A percentile compares a stretch with the other conserved stretches of the same genome.
Evolutionary conservation across 768 basidiomycete species (phyloP).

Genomic region (Kockovaella imperatae): DNA sequence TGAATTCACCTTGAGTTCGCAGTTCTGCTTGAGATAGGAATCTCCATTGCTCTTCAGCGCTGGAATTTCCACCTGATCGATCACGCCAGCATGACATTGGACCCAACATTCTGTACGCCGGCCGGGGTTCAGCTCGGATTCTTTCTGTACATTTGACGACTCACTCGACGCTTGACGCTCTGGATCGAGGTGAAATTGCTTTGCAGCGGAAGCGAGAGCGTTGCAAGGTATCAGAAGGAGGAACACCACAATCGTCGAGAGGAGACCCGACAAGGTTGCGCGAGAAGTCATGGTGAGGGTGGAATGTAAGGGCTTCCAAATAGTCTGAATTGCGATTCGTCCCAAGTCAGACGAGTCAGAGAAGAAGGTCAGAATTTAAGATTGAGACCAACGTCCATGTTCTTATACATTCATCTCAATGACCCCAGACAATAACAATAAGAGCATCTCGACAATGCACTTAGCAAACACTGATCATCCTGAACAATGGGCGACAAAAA

Average conservation of each 20-base stretch:
- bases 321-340: too few relatives aligned
- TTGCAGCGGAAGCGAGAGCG: constrained; percentile 10
- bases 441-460: too few relatives aligned
- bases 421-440: too few relatives aligned
- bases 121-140: too few relatives aligned
- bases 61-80: neutral
- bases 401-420: too few relatives aligned
- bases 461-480: too few relatives aligned
- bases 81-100: constrained; percentile 8
- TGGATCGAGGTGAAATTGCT: constrained; percentile 13
- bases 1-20: neutral
- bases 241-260: neutral
- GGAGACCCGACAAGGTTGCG: neutral
- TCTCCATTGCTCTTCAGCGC: neutral
- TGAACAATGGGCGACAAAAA: too few relatives aligned
- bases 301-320: too few relatives aligned
- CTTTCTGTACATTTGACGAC: neutral
- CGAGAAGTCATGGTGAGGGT: neutral
- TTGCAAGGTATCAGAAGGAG: constrained; percentile 1
- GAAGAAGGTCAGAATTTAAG: neutral
- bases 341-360: neutral
- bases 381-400: neutral
- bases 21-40: neutral
- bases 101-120: constrained; percentile 9
- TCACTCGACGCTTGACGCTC: constrained; percentile 9